Evolutionary conservation across 2,329 filamentous ascomycete species (phyloP), one percentile per base, ranked within the genome.

Genomic region (Monosporascus sp.): DNA sequence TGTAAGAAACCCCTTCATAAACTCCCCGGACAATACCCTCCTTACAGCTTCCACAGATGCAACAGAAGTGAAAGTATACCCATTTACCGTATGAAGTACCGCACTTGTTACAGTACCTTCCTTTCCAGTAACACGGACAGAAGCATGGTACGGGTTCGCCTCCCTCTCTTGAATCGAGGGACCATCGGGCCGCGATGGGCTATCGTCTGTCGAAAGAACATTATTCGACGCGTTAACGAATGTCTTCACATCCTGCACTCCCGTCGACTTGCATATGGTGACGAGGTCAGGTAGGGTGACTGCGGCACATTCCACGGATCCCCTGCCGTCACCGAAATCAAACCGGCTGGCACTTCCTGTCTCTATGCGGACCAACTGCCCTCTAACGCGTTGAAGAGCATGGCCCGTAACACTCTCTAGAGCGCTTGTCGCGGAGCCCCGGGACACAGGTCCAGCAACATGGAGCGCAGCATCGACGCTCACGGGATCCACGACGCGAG

Each of bases 281-380:
- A 64, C 53, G 9, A 63, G 55, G 41, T 63, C 58, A 0, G 60
- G 58, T n/a, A 62, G 50, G 5, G 56, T 58, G 16, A 60, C 50
- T 16, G 56, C 57, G 22, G 57, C 51, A 48, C 61, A 61, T 4
- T 38, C 3, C 5, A 62, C 55, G 1, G 31, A 5, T 7, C 62
- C 61, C 14, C 55, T 47, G 5, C 58, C 61, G 48, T 64, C 48
- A 8, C 52, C 55, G 22, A 64, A 63, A 45, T 63, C 59, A 27
- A 62, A 63, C 4, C 37, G 35, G 7, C 26, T 31, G 7, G 26
- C 50, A 38, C 31, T 48, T 11, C 19, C 27, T 5, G 35, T 5
- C 11, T 51, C 52, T 20, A 54, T 20, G 20, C 38, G n/a, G 8
- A 45, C n/a, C 2, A 55, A 3, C 24, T 6, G 11, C 9, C 46